Evolutionary conservation across 139 green algal genomes (phyloP).

Genomic region (Chlorella sp.): DNA sequence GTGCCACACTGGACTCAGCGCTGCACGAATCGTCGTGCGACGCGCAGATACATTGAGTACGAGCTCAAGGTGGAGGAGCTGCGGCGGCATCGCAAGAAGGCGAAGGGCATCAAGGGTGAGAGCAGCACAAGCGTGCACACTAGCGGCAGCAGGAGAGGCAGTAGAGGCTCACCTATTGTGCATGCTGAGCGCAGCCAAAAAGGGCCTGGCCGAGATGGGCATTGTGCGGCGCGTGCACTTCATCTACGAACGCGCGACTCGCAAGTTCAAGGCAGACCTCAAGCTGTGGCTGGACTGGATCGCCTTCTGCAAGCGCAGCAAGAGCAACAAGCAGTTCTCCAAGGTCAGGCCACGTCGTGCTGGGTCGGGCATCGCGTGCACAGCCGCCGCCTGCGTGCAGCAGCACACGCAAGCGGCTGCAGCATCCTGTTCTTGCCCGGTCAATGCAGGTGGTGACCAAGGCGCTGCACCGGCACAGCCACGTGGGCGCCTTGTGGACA

Average conservation of each 20-base stretch:
- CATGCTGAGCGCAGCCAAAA: conserved; percentile 12
- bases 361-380: too few relatives aligned
- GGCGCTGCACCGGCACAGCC: conserved; percentile 81
- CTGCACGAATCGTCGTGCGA: too few relatives aligned
- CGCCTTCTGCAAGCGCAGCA: conserved; percentile 56
- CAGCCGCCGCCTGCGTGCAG: too few relatives aligned
- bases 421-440: background rate
- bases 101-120: conserved; percentile 27
- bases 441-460: conserved; percentile 62
- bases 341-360: too few relatives aligned
- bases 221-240: conserved; percentile 78
- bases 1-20: too few relatives aligned
- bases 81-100: conserved; percentile 34
- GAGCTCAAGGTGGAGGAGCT: conserved; percentile 78
- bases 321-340: conserved; percentile 55
- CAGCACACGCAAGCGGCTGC: too few relatives aligned
- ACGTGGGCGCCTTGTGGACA: conserved; percentile 73
- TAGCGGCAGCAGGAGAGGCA: background rate
- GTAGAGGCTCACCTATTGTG: too few relatives aligned
- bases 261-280: conserved; percentile 86
- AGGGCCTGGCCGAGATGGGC: conserved; percentile 36
- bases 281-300: conserved; percentile 83
- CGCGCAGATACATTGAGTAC: conserved; percentile 48
- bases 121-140: too few relatives aligned
- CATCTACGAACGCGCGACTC: conserved; percentile 80